Conservation (phyloP, 768 basidiomycete genomes). For the Leccinum subtestaceum region DNA sequence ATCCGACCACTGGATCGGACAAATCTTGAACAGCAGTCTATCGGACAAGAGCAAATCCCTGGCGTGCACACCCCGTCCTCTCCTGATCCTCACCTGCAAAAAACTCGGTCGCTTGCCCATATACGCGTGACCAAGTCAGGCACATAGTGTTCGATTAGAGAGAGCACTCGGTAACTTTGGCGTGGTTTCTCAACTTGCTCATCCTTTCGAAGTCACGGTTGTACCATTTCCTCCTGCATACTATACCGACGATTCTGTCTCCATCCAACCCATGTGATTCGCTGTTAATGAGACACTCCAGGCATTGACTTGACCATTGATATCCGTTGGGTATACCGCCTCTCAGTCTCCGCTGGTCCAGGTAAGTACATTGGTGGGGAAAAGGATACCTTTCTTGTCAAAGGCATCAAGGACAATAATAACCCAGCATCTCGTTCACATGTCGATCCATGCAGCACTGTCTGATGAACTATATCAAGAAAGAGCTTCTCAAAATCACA, state of each 20-base stretch:
- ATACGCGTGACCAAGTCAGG: constrained; percentile 74
- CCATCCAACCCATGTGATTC: constrained; percentile 42
- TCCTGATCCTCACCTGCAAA: constrained; percentile 53
- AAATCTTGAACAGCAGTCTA: too few relatives aligned
- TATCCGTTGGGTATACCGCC: constrained; percentile 76
- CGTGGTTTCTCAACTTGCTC: constrained; percentile 67
- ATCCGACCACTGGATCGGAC: too few relatives aligned
- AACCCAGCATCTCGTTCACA: constrained; percentile 35
- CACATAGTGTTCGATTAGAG: constrained; percentile 53
- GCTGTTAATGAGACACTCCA: constrained; percentile 67
- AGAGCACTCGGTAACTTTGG: constrained; percentile 67
- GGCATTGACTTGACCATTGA: constrained; percentile 57
- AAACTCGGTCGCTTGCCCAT: constrained; percentile 71
- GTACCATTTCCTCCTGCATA: constrained; percentile 81
- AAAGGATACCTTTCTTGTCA: constrained; percentile 72
- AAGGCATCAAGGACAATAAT: constrained; percentile 69
- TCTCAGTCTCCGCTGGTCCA: constrained; percentile 73
- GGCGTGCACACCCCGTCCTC: constrained; percentile 18
- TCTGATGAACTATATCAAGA: too few relatives aligned
- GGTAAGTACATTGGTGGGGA: constrained; percentile 55
- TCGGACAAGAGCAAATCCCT: too few relatives aligned
- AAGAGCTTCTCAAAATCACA: too few relatives aligned
- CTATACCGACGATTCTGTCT: constrained; percentile 46
- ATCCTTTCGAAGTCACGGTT: constrained; percentile 61
- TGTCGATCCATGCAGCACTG: constrained; percentile 18